Conservation (phyloP, 768 basidiomycete species). For the Suillus paluster region DNA sequence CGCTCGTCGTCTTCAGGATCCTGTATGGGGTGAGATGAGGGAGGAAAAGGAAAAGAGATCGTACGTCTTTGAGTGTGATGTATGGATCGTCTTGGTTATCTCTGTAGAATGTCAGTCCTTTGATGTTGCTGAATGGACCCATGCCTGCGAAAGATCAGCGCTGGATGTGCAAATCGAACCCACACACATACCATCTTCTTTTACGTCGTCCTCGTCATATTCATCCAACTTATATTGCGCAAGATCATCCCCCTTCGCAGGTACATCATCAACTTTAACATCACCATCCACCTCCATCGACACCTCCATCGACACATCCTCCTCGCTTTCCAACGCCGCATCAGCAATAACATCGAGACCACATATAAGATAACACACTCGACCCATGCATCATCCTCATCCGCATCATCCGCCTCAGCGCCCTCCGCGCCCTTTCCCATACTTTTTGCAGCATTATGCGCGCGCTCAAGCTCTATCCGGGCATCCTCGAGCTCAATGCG, state of each 20-base stretch:
- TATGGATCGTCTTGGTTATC: slow-evolving; percentile 96
- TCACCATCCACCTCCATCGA: slow-evolving; percentile 66
- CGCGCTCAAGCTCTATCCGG: slow-evolving; percentile 79
- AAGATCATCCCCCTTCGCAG: slow-evolving; percentile 63
- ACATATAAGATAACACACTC: slow-evolving; percentile 65
- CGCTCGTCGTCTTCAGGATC: slow-evolving; percentile 83
- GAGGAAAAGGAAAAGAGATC: slow-evolving; percentile 21
- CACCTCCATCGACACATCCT: slow-evolving; percentile 67
- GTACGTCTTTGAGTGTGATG: slow-evolving; percentile 91
- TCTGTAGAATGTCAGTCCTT: slow-evolving; percentile 89
- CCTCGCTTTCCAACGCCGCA: slow-evolving; percentile 42
- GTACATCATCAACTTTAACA: slow-evolving; percentile 28
- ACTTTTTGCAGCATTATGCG: slow-evolving; percentile 72
- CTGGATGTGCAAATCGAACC: not conserved
- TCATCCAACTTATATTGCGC: slow-evolving; percentile 88
- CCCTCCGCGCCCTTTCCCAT: slow-evolving; percentile 73
- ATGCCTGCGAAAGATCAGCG: slow-evolving; percentile 42
- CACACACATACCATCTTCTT: slow-evolving; percentile 35
- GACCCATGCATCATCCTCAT: slow-evolving; percentile 71
- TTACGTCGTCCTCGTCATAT: slow-evolving; percentile 79
- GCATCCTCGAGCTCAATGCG: slow-evolving; percentile 91
- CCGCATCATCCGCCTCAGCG: slow-evolving; percentile 64
- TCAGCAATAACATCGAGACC: slow-evolving; percentile 22
- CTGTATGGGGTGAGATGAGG: slow-evolving; percentile 36
- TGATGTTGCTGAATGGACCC: slow-evolving; percentile 94